These are phyloP conservation scores for Aphanocladium album DNA, from an alignment of 2,329 filamentous ascomycete genomes.

Conservation along the genomic window DNA sequence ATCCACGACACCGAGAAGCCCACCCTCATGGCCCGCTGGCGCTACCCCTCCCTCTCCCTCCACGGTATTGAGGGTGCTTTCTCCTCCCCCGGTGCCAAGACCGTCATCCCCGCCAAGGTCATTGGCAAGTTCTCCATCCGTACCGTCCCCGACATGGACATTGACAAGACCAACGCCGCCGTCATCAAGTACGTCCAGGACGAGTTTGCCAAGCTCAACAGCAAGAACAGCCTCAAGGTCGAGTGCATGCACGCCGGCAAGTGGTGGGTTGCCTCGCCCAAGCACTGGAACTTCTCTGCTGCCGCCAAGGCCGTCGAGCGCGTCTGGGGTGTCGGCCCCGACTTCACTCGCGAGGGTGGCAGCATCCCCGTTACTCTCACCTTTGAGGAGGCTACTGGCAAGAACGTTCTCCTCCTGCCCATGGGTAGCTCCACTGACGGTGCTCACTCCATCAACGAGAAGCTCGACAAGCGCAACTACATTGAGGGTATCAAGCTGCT, in stretches of 20 bases:
- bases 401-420: slow-evolving; percentile 91
- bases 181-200: slow-evolving; percentile 81
- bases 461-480: slow-evolving; percentile 94
- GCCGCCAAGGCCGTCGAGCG: slow-evolving; percentile 94
- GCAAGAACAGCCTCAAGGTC: slow-evolving; percentile 86
- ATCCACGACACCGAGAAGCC: slow-evolving; percentile 85
- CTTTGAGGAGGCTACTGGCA: slow-evolving; percentile 95
- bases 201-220: slow-evolving; percentile 78
- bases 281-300: slow-evolving; percentile 98
- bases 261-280: slow-evolving; percentile 97
- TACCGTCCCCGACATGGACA: slow-evolving; percentile 96
- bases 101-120: slow-evolving; percentile 96
- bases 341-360: slow-evolving; percentile 94
- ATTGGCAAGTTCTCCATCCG: slow-evolving; percentile 98
- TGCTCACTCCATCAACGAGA: slow-evolving; percentile 97
- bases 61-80: slow-evolving; percentile 96
- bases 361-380: slow-evolving; percentile 96
- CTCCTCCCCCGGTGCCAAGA: slow-evolving; percentile 90
- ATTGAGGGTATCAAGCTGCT: slow-evolving; percentile 96
- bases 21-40: slow-evolving; percentile 94
- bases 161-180: slow-evolving; percentile 76
- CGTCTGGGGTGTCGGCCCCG: slow-evolving; percentile 88
- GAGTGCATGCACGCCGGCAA: slow-evolving; percentile 85
- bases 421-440: slow-evolving; percentile 98
- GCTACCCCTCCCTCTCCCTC: slow-evolving; percentile 86